These are phyloP conservation scores for Huntiella abstrusa DNA, from an alignment of 2,329 filamentous ascomycete genomes.

Conservation along the genomic window DNA sequence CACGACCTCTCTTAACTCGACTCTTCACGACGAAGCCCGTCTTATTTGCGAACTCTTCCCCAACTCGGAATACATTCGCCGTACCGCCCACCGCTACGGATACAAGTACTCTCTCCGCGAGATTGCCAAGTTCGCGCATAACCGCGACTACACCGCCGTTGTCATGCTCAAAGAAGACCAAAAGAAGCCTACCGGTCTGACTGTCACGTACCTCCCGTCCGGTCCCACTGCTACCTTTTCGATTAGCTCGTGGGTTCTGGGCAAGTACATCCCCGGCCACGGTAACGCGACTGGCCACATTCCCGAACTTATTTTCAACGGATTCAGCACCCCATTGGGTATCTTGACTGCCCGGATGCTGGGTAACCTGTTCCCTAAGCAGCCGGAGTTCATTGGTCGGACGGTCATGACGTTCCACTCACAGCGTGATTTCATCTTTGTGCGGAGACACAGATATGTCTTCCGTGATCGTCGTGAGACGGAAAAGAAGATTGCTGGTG, in stretches of 20 bases:
- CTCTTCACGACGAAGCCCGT: constrained; percentile 65
- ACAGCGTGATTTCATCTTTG: constrained; percentile 89
- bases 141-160: constrained; percentile 67
- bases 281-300: constrained; percentile 76
- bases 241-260: constrained; percentile 79
- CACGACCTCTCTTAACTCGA: constrained; percentile 78
- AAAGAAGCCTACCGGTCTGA: constrained; percentile 67
- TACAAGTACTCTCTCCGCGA: constrained; percentile 88
- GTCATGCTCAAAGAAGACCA: constrained; percentile 75
- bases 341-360: constrained; percentile 75
- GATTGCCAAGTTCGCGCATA: constrained; percentile 68
- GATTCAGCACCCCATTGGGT: constrained; percentile 85
- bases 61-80: constrained; percentile 69
- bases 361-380: constrained; percentile 38
- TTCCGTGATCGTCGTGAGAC: constrained; percentile 76
- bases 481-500: constrained; percentile 68
- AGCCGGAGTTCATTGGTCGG: constrained; percentile 66
- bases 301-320: constrained; percentile 79
- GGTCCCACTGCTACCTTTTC: constrained; percentile 89
- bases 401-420: constrained; percentile 90
- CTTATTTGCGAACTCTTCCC: constrained; percentile 70
- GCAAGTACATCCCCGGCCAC: constrained; percentile 73
- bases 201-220: constrained; percentile 62
- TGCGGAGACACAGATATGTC: constrained; percentile 75
- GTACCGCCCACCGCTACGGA: constrained; percentile 63